These are phyloP conservation scores for Bipolaris bicolor DNA, from an alignment of 2,329 filamentous ascomycete genomes.

Conservation along the genomic window DNA sequence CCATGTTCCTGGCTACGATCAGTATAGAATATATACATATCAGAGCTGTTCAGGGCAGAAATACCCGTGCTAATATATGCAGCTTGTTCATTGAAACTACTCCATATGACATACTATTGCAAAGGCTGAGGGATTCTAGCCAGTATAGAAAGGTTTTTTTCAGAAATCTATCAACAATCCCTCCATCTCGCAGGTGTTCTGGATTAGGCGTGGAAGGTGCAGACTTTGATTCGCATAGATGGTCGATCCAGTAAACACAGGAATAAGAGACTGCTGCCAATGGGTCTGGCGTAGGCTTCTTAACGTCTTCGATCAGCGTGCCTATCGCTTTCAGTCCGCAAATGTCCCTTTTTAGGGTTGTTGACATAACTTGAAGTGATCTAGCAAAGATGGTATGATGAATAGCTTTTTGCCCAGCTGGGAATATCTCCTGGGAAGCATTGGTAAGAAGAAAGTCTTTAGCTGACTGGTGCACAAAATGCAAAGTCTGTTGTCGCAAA, in stretches of 20 bases:
- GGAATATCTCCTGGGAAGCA: not conserved
- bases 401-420: not conserved
- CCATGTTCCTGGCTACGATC: not conserved
- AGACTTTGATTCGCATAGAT: not conserved
- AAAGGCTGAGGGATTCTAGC: not conserved
- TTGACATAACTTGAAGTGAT: not conserved
- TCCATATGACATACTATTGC: not conserved
- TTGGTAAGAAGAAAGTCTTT: not conserved
- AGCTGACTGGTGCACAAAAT: not conserved
- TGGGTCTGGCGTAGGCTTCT: not conserved
- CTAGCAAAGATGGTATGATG: not conserved
- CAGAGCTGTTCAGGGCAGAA: not conserved
- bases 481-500: not conserved
- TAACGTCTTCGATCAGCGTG: not conserved
- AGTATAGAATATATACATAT: not conserved
- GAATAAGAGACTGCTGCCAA: not conserved
- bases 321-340: not conserved
- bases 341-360: not conserved
- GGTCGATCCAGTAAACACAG: not conserved
- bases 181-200: not conserved
- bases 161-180: not conserved
- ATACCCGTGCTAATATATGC: not conserved
- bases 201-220: not conserved
- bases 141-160: not conserved
- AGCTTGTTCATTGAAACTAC: not conserved